phyloP scores from a whole-genome alignment of 2,329 filamentous ascomycete genomes.

The Trichophyton verrucosum region DNA sequence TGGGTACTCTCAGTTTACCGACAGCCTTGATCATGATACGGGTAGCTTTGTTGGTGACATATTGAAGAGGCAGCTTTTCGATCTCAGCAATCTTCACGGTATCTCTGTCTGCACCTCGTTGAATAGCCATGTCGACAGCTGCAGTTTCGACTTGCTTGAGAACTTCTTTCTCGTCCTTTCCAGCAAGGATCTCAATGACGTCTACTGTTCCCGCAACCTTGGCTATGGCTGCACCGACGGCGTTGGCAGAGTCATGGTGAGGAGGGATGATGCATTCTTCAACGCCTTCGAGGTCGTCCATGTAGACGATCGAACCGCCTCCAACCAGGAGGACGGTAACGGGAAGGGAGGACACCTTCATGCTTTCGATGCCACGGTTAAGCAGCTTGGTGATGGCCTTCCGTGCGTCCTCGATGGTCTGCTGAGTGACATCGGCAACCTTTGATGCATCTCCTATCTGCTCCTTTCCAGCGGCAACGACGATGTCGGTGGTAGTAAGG shows the following conservation, averaged over 20 bases:
- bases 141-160: conserved; percentile 16
- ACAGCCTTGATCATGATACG: conserved; percentile 29
- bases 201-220: conserved; percentile 44
- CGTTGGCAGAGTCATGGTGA: conserved; percentile 46
- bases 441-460: conserved; percentile 18
- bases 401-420: conserved; percentile 16
- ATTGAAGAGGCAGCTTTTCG: conserved; percentile 29
- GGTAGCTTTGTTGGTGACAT: conserved; percentile 25
- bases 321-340: conserved; percentile 46
- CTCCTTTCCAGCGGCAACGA: conserved; percentile 26
- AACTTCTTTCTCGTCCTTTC: conserved; percentile 14
- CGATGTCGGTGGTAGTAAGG: conserved; percentile 48
- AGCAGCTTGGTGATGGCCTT: conserved; percentile 36
- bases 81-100: conserved; percentile 35
- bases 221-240: conserved; percentile 48
- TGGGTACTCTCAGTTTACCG: conserved; percentile 30
- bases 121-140: conserved; percentile 17
- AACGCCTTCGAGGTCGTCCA: conserved; percentile 39
- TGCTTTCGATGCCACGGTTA: conserved; percentile 42
- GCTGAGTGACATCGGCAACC: conserved; percentile 14
- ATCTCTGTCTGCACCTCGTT: conserved; percentile 17
- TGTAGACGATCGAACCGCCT: conserved; percentile 44
- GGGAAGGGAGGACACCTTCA: conserved; percentile 44
- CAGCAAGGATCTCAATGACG: conserved; percentile 37
- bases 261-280: conserved; percentile 40